Percentiles rank a stretch among this genome's conserved stretches.
Evolutionary conservation across 2,329 filamentous ascomycete genomes (phyloP).

Genomic region (Lasiodiplodia hormozganensis): DNA sequence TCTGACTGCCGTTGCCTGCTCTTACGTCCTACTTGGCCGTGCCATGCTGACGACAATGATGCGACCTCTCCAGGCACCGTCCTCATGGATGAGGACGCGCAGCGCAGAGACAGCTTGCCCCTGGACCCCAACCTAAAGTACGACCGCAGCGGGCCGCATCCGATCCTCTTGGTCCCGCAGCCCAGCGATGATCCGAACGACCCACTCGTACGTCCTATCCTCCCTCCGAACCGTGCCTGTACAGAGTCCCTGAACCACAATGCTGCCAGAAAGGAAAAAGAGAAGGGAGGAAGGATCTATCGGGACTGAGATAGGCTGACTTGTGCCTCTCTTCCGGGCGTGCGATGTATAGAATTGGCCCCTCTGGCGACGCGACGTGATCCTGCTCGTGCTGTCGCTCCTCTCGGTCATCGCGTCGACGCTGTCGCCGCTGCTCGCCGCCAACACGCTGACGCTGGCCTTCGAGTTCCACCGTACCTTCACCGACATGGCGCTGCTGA

Average conservation of each 20-base stretch:
- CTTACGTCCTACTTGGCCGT: background rate
- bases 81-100: constrained; percentile 37
- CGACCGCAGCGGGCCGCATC: constrained; percentile 66
- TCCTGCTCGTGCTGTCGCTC: constrained; percentile 78
- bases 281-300: background rate
- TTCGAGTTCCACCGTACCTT: constrained; percentile 71
- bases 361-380: constrained; percentile 81
- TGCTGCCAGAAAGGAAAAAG: background rate
- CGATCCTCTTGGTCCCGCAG: constrained; percentile 85
- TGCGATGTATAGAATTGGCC: constrained; percentile 73
- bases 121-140: constrained; percentile 68
- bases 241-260: background rate
- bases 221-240: background rate
- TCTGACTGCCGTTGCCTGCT: background rate
- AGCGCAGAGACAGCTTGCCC: constrained; percentile 38
- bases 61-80: constrained; percentile 46
- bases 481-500: constrained; percentile 80
- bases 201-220: constrained; percentile 66
- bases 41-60: background rate
- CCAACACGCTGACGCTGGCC: constrained; percentile 81
- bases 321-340: background rate
- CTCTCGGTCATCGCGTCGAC: constrained; percentile 83
- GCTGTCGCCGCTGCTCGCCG: constrained; percentile 84
- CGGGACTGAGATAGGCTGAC: constrained; percentile 2
- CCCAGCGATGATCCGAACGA: constrained; percentile 92